Evolutionary conservation across 192 early-diverging fungal species (phyloP), one percentile per base, ranked within the genome.

Genomic region (Linnemannia exigua): DNA sequence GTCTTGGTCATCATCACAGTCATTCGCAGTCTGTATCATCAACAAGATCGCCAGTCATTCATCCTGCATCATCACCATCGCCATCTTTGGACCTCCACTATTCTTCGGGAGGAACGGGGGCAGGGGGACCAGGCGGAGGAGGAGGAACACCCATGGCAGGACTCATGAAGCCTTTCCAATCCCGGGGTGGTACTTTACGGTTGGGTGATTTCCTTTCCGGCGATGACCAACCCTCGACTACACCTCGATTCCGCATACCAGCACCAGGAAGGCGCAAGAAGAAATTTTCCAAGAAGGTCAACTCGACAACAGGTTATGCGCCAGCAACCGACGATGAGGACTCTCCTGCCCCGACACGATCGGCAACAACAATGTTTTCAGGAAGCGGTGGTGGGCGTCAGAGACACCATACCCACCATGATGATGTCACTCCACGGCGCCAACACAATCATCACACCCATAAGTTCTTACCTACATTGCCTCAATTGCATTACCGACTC

Each of bases 241-340:
- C 78, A 11, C 76, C 41, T 25, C 48, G 51, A 12, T 80, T 86
- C 33, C 52, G 68, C 19, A 37, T 86, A 16, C n/a, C 48, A 22
- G 77, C 73, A 9, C 38, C 83, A 70, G 82, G 72, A 15, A 35
- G 70, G 16, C 77, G 79, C 17, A 86, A 79, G 61, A 71, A 50
- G 54, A 70, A 71, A 8, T 66, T 70, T 33, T 77, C 74, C 31
- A 86, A 86, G 28, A 79, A 86, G 48, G 15, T 76, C 6, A 38
- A 58, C 15, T 68, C 78, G n/a, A 44, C 52, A 25, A 67, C 61
- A 9, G 72, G 22, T 0, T 76, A 72, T 54, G 61, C 75, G 22
- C 22, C 74, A 1, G 74, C 51, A 1, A 86, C 84, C 9, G 84
- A 86, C 35, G 84, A 86, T 28, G 84, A 86, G 20, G 84, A 86